phyloP scores from a whole-genome alignment of 139 green algal genomes.

The Chlamydomonas schloesseri region DNA sequence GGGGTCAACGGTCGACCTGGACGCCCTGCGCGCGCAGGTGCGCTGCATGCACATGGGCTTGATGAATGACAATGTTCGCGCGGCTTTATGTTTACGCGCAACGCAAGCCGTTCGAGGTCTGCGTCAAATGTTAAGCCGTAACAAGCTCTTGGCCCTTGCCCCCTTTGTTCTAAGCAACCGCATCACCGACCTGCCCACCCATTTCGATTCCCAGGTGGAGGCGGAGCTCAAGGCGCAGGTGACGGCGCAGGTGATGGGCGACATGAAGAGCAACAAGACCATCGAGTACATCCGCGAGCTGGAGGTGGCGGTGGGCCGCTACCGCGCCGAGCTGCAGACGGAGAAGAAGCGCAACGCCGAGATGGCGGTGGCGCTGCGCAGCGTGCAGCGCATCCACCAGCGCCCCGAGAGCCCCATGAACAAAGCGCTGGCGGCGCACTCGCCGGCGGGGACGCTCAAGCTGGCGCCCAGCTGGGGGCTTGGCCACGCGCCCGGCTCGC shows the following conservation, averaged over 20 bases:
- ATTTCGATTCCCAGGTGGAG: too few relatives aligned
- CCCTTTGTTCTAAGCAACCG: too few relatives aligned
- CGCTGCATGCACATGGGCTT: too few relatives aligned
- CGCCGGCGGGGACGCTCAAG: conserved; percentile 26
- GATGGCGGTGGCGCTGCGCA: conserved; percentile 52
- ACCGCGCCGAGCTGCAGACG: conserved; percentile 28
- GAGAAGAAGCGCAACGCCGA: conserved; percentile 56
- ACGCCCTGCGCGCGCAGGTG: conserved; percentile 39
- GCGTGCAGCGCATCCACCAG: conserved; percentile 45
- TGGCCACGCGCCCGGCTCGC: not conserved
- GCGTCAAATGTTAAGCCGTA: too few relatives aligned
- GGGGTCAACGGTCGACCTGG: conserved; percentile 20
- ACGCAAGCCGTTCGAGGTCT: too few relatives aligned
- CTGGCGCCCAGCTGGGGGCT: conserved; percentile 13
- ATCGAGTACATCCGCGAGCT: conserved; percentile 64
- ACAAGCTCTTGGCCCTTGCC: too few relatives aligned
- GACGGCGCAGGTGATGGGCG: conserved; percentile 48
- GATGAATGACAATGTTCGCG: too few relatives aligned
- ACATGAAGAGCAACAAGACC: conserved; percentile 51
- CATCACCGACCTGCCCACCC: too few relatives aligned
- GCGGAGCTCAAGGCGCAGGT: conserved; percentile 44
- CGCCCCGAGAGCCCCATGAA: conserved; percentile 35
- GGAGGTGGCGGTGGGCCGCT: conserved; percentile 49
- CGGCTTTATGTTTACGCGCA: too few relatives aligned
- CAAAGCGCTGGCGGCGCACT: conserved; percentile 34